Percentiles rank a stretch among this genome's conserved stretches.
Conservation (phyloP, 306 rosid species). For the Astragalus glycyphyllos region DNA sequence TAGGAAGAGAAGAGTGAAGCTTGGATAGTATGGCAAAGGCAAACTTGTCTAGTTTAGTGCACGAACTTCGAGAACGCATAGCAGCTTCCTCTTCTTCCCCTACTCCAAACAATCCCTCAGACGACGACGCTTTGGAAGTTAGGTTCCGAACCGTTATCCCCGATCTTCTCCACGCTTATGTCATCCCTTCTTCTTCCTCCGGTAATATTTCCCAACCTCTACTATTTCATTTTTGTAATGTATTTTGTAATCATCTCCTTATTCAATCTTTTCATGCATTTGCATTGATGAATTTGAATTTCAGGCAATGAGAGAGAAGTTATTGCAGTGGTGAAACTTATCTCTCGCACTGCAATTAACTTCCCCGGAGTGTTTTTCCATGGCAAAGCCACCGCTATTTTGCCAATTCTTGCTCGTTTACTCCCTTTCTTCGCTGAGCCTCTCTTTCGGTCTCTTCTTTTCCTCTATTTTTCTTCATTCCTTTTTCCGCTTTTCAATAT, state of each 20-base stretch:
- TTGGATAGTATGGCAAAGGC: conserved; percentile 59
- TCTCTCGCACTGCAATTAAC: conserved; percentile 65
- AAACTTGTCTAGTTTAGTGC: conserved; percentile 72
- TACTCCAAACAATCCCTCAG: conserved; percentile 35
- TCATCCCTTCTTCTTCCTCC: conserved; percentile 73
- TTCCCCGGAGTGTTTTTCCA: conserved; percentile 83
- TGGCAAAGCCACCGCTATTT: conserved; percentile 62
- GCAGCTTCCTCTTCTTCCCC: conserved; percentile 71
- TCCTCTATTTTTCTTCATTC: background rate
- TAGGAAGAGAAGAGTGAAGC: background rate
- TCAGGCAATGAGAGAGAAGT: conserved; percentile 67
- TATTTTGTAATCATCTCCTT: too few species aligned
- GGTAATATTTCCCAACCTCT: conserved; percentile 43
- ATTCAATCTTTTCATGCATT: background rate
- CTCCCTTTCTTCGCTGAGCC: conserved; percentile 86
- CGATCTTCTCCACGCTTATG: conserved; percentile 69
- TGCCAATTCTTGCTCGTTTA: conserved; percentile 72
- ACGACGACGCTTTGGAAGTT: conserved; percentile 68
- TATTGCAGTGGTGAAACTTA: conserved; percentile 73
- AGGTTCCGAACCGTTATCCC: conserved; percentile 90
- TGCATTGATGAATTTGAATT: background rate
- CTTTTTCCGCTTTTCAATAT: background rate
- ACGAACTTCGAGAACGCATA: conserved; percentile 82
- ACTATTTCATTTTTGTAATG: too few species aligned
- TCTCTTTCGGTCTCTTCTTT: conserved; percentile 47